Percentiles rank a stretch among this genome's conserved stretches.
These are phyloP conservation scores for Achaetomiella virescens DNA, from an alignment of 495 filamentous ascomycete species.

Conservation along the genomic window DNA sequence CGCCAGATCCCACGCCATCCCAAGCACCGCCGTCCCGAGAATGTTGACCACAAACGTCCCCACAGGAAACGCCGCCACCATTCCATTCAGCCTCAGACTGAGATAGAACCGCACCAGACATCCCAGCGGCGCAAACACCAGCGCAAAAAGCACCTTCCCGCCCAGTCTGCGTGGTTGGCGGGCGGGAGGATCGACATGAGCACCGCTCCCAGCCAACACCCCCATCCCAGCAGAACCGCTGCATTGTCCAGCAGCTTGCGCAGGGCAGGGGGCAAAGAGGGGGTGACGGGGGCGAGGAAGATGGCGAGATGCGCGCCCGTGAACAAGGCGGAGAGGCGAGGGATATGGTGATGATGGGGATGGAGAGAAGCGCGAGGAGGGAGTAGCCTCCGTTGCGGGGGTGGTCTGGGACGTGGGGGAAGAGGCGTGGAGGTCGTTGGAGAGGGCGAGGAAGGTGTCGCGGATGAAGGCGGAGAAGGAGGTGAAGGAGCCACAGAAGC, in stretches of 20 bases:
- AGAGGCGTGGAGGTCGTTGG: constrained; percentile 53
- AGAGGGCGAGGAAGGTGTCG: constrained; percentile 75
- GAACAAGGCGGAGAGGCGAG: constrained; percentile 61
- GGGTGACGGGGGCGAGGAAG: constrained; percentile 47
- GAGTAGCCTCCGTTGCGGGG: constrained; percentile 71
- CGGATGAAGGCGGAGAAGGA: constrained; percentile 88
- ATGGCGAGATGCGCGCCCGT: constrained; percentile 75
- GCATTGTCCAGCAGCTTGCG: constrained; percentile 58
- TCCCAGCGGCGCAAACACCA: constrained; percentile 81
- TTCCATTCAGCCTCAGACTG: constrained; percentile 60
- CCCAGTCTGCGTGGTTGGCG: constrained; percentile 65
- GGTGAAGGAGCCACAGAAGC: constrained; percentile 90
- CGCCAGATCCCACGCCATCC: constrained; percentile 68
- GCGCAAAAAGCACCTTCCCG: constrained; percentile 63
- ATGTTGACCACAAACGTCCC: constrained; percentile 88
- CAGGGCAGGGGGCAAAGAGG: constrained; percentile 52
- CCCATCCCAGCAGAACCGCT: constrained; percentile 57
- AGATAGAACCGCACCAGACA: constrained; percentile 69
- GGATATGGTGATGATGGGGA: constrained; percentile 61
- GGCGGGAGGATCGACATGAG: constrained; percentile 71
- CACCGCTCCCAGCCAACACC: constrained; percentile 73
- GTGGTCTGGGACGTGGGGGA: constrained; percentile 18
- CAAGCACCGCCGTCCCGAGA: constrained; percentile 57
- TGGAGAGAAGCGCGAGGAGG: constrained; percentile 69
- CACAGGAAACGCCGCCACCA: constrained; percentile 67